Evolutionary conservation across 257 asterid genomes (phyloP).

Genomic region (Sherardia arvensis): DNA sequence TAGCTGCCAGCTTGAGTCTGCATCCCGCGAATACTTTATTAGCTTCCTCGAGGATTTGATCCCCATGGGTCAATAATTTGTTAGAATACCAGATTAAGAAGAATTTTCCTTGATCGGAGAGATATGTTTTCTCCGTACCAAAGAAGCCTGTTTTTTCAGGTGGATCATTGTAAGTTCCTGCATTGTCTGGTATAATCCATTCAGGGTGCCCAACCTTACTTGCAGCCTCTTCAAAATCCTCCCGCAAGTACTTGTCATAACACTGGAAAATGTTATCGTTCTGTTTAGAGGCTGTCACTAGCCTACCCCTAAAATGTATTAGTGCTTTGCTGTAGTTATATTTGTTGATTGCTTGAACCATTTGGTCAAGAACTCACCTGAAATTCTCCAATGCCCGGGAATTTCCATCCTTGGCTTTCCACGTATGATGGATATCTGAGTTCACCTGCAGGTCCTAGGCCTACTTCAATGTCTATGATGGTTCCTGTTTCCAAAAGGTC

Average conservation of each 20-base stretch:
- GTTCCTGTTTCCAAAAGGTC: conserved; percentile 45
- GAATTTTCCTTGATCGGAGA: conserved; percentile 26
- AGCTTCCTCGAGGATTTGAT: conserved; percentile 39
- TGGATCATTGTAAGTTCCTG: conserved; percentile 31
- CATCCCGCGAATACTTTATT: conserved; percentile 30
- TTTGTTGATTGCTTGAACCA: background rate
- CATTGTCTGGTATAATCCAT: conserved; percentile 30
- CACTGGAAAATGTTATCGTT: conserved; percentile 20
- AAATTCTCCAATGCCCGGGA: conserved; percentile 39
- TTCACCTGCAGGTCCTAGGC: conserved; percentile 88
- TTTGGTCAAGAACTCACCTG: conserved; percentile 29
- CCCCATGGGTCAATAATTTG: conserved; percentile 29
- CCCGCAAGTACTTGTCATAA: conserved; percentile 28
- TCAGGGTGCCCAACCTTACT: conserved; percentile 26
- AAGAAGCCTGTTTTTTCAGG: conserved; percentile 31
- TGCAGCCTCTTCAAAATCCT: conserved; percentile 25
- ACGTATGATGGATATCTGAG: conserved; percentile 79
- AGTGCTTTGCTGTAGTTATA: background rate
- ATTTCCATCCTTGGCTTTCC: conserved; percentile 65
- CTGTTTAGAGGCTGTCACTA: background rate
- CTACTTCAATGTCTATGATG: conserved; percentile 69
- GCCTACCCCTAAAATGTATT: background rate
- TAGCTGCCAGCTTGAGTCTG: conserved; percentile 29
- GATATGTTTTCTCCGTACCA: conserved; percentile 22
- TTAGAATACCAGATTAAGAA: conserved; percentile 38